Base-by-base conservation (phyloP, 805 yeast species). In the Ogataea neopini region DNA sequence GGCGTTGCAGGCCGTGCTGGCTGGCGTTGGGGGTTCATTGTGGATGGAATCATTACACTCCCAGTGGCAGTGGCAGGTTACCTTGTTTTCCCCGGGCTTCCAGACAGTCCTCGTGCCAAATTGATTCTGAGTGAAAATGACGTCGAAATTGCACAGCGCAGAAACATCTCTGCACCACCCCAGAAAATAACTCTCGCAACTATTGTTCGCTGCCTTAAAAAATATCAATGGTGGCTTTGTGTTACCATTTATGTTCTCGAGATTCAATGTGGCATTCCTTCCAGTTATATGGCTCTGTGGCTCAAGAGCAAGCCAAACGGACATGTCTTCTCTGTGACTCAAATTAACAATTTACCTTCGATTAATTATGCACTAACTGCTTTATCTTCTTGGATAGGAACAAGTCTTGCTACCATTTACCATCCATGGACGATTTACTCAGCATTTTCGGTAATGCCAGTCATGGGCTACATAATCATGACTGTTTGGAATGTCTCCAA, bases 11-110 rank as follows among this genome's bases (percentile, higher is more conserved):
- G 87, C 2, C 64, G 76, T 10, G 70, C 73, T 8, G 80, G 86
- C 7, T 84, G 88, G 88, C 69, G 80, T 67, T 83, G 88, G 88
- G 74, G 80, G 56, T 84, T 81, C 56, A 76, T 84, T 39, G 70
- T 84, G 47, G 86, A 82, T 60, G 84, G 83, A 9, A 61, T 77
- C 44, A 73, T 84, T 45, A 77, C 85, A 10, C 54, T 83, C 19
- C 77, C 72, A 1, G 75, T 84, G 30, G 86, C 83, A 2, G 11
- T 82, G 8, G 78, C 75, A 47, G 84, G 86, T 1, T 69, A 77
- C 22, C 40, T 80, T 4, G 75, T 72, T 49, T n/a, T n/a, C n/a
- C n/a, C n/a, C n/a, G n/a, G n/a, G n/a, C 80, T 82, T 62, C 87
- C 86, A 14, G 85, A 81, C 76, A 64, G 73, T 10, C 61, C 62